A percentile compares a stretch with the other conserved stretches of the same genome.
phyloP scores from a whole-genome alignment of 1,284 basidiomycete genomes.

The Cryptococcus jaspeensis region DNA sequence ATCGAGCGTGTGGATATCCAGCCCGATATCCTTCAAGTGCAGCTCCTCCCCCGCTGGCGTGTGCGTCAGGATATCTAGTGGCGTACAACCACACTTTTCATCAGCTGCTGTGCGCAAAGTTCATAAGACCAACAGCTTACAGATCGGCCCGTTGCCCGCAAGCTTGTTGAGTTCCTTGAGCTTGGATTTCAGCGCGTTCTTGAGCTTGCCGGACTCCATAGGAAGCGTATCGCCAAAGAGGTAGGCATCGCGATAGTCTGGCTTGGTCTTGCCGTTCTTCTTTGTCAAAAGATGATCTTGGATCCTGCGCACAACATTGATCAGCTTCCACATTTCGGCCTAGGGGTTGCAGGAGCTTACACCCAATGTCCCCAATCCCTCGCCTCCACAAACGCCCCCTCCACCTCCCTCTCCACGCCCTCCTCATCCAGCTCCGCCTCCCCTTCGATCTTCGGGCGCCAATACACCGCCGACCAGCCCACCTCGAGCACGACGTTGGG shows the following conservation, averaged over 20 bases:
- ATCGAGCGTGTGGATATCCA: conserved; percentile 1
- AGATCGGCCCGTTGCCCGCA: conserved; percentile 37
- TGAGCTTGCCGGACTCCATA: conserved; percentile 16
- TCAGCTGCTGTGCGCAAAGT: neutral
- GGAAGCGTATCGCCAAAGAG: conserved; percentile 33
- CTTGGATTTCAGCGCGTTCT: conserved; percentile 21
- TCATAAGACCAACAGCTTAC: conserved; percentile 16
- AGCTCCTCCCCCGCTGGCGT: conserved; percentile 22
- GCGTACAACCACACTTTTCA: neutral
- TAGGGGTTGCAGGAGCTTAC: conserved; percentile 24
- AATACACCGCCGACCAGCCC: conserved; percentile 41
- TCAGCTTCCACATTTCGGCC: neutral
- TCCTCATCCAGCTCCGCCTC: no score
- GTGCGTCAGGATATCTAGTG: conserved; percentile 35
- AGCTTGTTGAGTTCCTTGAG: conserved; percentile 27
- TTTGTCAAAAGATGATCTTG: conserved; percentile 35
- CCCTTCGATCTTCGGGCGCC: neutral
- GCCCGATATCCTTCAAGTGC: conserved; percentile 15
- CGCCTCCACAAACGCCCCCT: conserved; percentile 25
- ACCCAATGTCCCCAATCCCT: conserved; percentile 41
- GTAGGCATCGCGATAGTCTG: conserved; percentile 26
- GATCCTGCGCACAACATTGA: conserved; percentile 23
- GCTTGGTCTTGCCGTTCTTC: conserved; percentile 23
- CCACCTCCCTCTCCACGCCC: neutral
- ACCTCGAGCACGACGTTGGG: conserved; percentile 32